Conservation (phyloP, 768 basidiomycete genomes). For the Suillus lakei region DNA sequence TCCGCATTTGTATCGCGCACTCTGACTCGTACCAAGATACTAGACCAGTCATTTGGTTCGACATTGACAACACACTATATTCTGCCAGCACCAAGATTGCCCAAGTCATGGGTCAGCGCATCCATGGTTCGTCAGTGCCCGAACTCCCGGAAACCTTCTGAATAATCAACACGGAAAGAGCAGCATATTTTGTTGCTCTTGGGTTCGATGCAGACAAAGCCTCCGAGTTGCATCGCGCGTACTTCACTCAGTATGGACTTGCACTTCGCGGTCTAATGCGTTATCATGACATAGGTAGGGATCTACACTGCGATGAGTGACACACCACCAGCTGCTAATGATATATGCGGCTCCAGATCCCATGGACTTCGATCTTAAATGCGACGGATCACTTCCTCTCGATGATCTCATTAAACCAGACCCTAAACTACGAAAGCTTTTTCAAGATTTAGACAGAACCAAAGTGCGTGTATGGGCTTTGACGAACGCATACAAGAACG, state of each 20-base stretch:
- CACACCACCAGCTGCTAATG: neutral
- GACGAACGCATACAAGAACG: conserved; percentile 82
- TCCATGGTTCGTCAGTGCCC: conserved; percentile 58
- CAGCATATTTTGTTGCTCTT: conserved; percentile 77
- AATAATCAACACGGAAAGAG: conserved; percentile 5
- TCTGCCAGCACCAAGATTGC: conserved; percentile 76
- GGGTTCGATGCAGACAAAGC: conserved; percentile 74
- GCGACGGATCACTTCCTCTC: conserved; percentile 82
- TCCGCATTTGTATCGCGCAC: neutral
- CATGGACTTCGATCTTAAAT: conserved; percentile 82
- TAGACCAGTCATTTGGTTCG: conserved; percentile 73
- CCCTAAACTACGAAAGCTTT: conserved; percentile 62
- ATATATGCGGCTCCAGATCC: conserved; percentile 55
- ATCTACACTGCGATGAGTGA: conserved; percentile 7
- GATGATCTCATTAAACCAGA: conserved; percentile 78
- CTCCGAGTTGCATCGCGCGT: conserved; percentile 66
- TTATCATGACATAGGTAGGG: conserved; percentile 71
- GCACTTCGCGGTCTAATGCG: conserved; percentile 77
- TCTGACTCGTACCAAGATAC: conserved; percentile 45
- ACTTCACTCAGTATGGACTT: conserved; percentile 83
- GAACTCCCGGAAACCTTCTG: neutral
- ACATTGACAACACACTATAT: conserved; percentile 90
- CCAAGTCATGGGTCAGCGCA: conserved; percentile 78
- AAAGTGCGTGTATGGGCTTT: conserved; percentile 85
- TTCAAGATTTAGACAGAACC: conserved; percentile 78